These are phyloP conservation scores for Solanum microdontum DNA, from an alignment of 257 asterid species.

Conservation along the genomic window DNA sequence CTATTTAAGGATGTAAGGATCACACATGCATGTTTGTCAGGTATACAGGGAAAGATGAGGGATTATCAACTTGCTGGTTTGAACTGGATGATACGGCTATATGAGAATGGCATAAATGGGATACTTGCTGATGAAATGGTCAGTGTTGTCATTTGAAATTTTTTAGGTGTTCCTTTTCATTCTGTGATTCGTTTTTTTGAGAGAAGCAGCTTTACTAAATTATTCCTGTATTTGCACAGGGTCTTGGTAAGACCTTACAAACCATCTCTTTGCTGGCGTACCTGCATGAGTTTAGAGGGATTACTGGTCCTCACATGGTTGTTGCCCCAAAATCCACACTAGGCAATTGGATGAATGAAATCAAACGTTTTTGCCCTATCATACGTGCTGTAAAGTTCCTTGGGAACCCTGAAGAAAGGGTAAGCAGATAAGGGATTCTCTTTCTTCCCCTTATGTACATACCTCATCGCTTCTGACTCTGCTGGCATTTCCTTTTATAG, in stretches of 20 bases:
- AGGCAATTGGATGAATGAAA: conserved; percentile 99
- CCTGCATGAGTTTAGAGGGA: conserved; percentile 90
- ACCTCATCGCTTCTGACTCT: not conserved
- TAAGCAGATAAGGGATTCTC: conserved; percentile 19
- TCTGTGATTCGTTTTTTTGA: not conserved
- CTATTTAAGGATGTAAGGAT: not conserved
- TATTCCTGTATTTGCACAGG: conserved; percentile 28
- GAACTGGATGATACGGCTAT: conserved; percentile 90
- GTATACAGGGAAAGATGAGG: conserved; percentile 99
- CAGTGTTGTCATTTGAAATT: not conserved
- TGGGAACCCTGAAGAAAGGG: conserved; percentile 98
- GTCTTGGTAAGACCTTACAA: conserved; percentile 96
- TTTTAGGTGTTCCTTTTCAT: not conserved
- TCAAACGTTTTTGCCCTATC: conserved; percentile 84
- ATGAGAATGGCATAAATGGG: conserved; percentile 98
- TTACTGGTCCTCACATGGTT: conserved; percentile 99
- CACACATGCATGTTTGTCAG: conserved; percentile 19
- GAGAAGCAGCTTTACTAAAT: not conserved
- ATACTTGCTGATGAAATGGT: conserved; percentile 99
- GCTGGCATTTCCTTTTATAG: conserved; percentile 22
- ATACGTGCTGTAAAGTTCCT: conserved; percentile 92
- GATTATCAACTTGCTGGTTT: conserved; percentile 99
- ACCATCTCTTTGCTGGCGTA: conserved; percentile 94
- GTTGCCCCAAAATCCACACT: conserved; percentile 99
- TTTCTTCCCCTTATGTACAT: not conserved